These are phyloP conservation scores for Amanita muscaria DNA, from an alignment of 768 basidiomycete species.

Conservation along the genomic window DNA sequence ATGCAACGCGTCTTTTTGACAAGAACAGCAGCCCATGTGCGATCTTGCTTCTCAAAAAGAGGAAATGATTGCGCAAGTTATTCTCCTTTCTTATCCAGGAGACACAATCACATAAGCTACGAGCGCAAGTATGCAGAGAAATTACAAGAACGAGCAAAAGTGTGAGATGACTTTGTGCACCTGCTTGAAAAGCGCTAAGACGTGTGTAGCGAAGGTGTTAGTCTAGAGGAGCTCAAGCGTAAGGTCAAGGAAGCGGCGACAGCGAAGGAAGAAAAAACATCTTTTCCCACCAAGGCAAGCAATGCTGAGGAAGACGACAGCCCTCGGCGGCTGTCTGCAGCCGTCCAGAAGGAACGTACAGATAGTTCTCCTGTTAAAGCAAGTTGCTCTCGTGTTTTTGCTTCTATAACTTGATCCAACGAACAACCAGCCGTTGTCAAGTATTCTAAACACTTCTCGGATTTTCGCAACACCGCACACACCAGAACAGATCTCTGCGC, in stretches of 20 bases:
- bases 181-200: background rate
- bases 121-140: slow-evolving; percentile 61
- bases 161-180: slow-evolving; percentile 34
- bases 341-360: slow-evolving; percentile 28
- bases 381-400: slow-evolving; percentile 14
- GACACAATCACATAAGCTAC: slow-evolving; percentile 14
- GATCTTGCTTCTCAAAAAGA: too few relatives aligned
- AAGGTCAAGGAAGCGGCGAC: slow-evolving; percentile 18
- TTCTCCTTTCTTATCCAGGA: background rate
- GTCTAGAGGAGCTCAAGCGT: slow-evolving; percentile 27
- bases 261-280: slow-evolving; percentile 18
- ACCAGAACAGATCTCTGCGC: slow-evolving; percentile 59
- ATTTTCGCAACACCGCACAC: slow-evolving; percentile 63
- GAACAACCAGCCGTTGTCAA: slow-evolving; percentile 59
- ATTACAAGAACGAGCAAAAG: slow-evolving; percentile 49
- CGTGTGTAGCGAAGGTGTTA: background rate
- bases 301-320: slow-evolving; percentile 2
- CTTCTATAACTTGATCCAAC: slow-evolving; percentile 4
- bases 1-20: slow-evolving; percentile 1
- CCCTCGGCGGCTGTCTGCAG: slow-evolving; percentile 10
- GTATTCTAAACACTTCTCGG: slow-evolving; percentile 69
- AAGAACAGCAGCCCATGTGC: background rate
- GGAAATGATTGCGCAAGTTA: too few relatives aligned
- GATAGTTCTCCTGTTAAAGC: slow-evolving; percentile 67
- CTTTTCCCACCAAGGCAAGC: slow-evolving; percentile 15